Base-by-base conservation (phyloP, 2,329 filamentous ascomycete genomes). In the Nemania serpens region DNA sequence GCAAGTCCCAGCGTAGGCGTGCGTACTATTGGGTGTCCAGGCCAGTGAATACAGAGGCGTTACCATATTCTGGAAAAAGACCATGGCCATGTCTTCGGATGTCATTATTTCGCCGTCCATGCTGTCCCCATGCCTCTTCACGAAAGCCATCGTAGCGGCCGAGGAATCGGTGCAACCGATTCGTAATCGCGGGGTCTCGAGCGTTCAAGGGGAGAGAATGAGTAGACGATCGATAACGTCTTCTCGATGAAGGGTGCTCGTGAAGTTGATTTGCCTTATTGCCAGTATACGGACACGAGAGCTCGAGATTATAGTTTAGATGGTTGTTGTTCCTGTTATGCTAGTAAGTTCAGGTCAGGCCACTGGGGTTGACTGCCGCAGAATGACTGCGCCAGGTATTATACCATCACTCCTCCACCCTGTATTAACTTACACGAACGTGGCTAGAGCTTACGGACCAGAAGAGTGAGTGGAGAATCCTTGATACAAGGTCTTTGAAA, bases 1-100 rank as follows among this genome's bases (percentile, higher is more conserved):
- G 80, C 94, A 97, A 18, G 92, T 96, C 52, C 87, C 94, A 1
- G 91, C 92, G 75, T 97, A 98, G 59, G 84, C 79, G 69, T 90
- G 91, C 6, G 83, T 79, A 43, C 79, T 87, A 29, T 74, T 77
- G 2, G 94, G 93, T 1, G 90, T 89, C 91, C 93, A 97, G 54
- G 80, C 75, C 33, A 76, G 74, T 15, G 90, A 88, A 78, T 82
- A 91, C 47, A 92, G 81, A 2, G 88, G 81, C 1, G 88, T 91
- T 48, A 85, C 84, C 58, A 79, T 77, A 65, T 82, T 85, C 68
- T 84, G 84, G 76, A 89, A 89, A 56, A 73, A 71, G 5, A 69
- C 66, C 70, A 72, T 72, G 36, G 68, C 65, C 70, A 72, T 72
- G 13, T 69, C 65, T 10, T 68, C 64, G 13, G 66, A 63, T 22